Base-by-base conservation (phyloP, 2,329 filamentous ascomycete species). In the Talaromyces sp. region DNA sequence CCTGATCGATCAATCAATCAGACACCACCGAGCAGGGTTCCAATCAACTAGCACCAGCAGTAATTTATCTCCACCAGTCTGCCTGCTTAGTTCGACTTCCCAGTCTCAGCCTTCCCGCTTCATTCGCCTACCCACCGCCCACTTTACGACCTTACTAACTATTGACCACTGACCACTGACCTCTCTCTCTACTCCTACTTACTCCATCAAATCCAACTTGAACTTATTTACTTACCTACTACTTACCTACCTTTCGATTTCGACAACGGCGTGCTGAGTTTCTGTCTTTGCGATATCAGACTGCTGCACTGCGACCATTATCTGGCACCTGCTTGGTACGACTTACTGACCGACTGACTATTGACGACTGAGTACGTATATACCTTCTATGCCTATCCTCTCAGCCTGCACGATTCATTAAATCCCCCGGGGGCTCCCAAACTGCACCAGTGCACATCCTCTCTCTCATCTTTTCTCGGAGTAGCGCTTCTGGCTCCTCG, bases 41-140 rank as follows among this genome's bases (percentile, higher is more conserved):
- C 46, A 50, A 31, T 50, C 46, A 50, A 28, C 14, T 50, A 50
- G 23, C 21, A 50, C 46, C 48, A 18, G 11, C 50, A 46, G 60
- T 62, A 62, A 62, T 62, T 39, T 40, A 56, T 54, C 44, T 62
- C 61, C 55, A 62, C 56, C 50, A 60, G 8, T 21, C 50, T 54
- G 50, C 50, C 57, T 50, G 57, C 44, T 35, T 48, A 46, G 57
- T 48, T 59, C 35, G 18, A 48, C 48, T 56, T 54, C 50, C 42
- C 39, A 33, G 57, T 61, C 58, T 56, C 61, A 55, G 42, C 61
- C 33, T 63, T 59, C 61, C 61, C 62, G 58, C 63, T 64, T 61
- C 60, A 63, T 64, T 67, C 60, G 63, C 62, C 66, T 69, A 60
- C 58, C 68, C 66, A 63, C 66, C 67, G 67, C 67, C 68, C 66